phyloP scores from a whole-genome alignment of 257 asterid species.

The Dorcoceras hygrometricum region DNA sequence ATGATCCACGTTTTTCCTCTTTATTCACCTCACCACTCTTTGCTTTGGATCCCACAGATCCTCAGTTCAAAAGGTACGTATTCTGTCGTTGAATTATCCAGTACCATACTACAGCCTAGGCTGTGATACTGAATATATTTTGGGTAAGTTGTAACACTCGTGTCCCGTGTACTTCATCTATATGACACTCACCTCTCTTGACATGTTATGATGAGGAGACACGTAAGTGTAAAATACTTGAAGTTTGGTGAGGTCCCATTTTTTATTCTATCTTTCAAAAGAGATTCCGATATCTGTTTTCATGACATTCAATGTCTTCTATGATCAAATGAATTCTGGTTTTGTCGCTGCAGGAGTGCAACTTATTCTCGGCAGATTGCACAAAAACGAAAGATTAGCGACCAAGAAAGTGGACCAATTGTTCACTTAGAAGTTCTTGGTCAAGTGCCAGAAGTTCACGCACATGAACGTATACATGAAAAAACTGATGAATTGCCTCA shows the following conservation, averaged over 20 bases:
- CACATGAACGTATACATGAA: constrained; percentile 14
- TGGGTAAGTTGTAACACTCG: too few species aligned
- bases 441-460: constrained; percentile 12
- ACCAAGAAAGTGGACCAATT: constrained; percentile 16
- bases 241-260: too few species aligned
- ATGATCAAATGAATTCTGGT: not conserved
- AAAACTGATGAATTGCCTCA: constrained; percentile 20
- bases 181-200: too few species aligned
- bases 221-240: too few species aligned
- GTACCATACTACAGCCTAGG: not conserved
- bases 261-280: not conserved
- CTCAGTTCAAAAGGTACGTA: constrained; percentile 83
- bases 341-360: constrained; percentile 46
- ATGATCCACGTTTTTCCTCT: constrained; percentile 79
- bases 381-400: constrained; percentile 29
- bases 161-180: too few species aligned
- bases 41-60: constrained; percentile 96
- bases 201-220: too few species aligned
- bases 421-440: constrained; percentile 16
- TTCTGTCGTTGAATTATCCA: not conserved
- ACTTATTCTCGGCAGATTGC: constrained; percentile 44
- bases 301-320: not conserved
- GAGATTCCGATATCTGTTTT: not conserved
- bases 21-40: constrained; percentile 53
- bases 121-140: not conserved